Evolutionary conservation across 108 stramenopile species (phyloP).

Genomic region (Skeletonema tropicum): DNA sequence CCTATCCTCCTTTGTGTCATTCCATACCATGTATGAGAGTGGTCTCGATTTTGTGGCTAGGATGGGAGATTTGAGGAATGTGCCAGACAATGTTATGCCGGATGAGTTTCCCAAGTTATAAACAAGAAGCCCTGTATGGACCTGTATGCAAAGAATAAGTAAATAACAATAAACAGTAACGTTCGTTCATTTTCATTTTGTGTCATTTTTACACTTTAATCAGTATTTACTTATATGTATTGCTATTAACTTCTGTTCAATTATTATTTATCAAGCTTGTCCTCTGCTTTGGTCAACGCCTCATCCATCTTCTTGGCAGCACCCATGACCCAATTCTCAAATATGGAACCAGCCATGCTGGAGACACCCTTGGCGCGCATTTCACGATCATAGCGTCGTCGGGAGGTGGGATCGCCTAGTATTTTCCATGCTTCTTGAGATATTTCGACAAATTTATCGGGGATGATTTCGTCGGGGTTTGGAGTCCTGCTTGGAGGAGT

Average conservation of each 20-base stretch:
- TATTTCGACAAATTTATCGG: slow-evolving; percentile 61
- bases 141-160: no score
- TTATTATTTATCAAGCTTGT: slow-evolving; percentile 8
- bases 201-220: background rate
- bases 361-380: slow-evolving; percentile 56
- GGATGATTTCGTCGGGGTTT: slow-evolving; percentile 9
- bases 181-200: background rate
- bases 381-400: slow-evolving; percentile 73
- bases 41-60: slow-evolving; percentile 43
- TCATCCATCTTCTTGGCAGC: slow-evolving; percentile 46
- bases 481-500: slow-evolving; percentile 34
- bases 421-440: slow-evolving; percentile 69
- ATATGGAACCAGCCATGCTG: slow-evolving; percentile 26
- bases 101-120: slow-evolving; percentile 11
- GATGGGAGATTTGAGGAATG: slow-evolving; percentile 28
- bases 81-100: slow-evolving; percentile 46
- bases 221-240: background rate
- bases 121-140: no score
- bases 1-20: slow-evolving; percentile 20
- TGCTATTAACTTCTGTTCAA: background rate
- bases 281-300: slow-evolving; percentile 33
- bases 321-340: slow-evolving; percentile 34
- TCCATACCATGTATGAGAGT: slow-evolving; percentile 43
- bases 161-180: no score
- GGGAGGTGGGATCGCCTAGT: slow-evolving; percentile 53